Percentiles rank a stretch among this genome's conserved stretches.
Evolutionary conservation across 257 asterid species (phyloP).

Genomic region (Eustoma russellianum): DNA sequence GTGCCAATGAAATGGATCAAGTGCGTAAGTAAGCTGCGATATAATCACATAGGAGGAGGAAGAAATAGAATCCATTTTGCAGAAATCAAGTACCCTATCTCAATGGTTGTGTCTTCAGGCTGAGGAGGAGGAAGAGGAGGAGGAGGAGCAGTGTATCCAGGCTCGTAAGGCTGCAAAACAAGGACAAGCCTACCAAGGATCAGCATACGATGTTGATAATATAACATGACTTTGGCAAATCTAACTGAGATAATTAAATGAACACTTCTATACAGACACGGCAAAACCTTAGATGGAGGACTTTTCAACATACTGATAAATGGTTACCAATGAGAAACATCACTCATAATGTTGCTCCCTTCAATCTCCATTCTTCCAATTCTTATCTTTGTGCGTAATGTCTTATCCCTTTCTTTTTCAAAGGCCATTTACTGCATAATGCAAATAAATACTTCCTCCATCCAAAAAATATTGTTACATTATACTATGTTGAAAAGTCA

Average conservation of each 20-base stretch:
- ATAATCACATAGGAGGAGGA: too few species aligned
- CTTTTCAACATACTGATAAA: not conserved
- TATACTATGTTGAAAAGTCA: too few species aligned
- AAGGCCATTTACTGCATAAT: too few species aligned
- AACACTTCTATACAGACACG: not conserved
- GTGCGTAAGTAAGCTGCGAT: too few species aligned
- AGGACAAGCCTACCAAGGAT: conserved; percentile 1
- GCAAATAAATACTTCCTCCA: too few species aligned
- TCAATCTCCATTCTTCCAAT: too few species aligned
- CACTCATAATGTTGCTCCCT: not conserved
- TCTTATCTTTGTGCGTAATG: too few species aligned
- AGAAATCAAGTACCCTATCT: conserved; percentile 21
- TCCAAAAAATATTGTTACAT: too few species aligned
- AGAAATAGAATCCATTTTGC: not conserved
- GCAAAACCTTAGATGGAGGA: not conserved
- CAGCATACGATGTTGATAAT: too few species aligned
- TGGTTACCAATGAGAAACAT: not conserved
- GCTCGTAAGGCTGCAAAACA: conserved; percentile 33
- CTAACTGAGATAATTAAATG: not conserved
- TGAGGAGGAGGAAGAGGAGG: too few species aligned
- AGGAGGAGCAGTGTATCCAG: conserved; percentile 46
- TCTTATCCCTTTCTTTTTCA: too few species aligned
- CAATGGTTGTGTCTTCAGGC: conserved; percentile 35
- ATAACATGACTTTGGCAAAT: not conserved
- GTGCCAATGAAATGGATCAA: too few species aligned